Evolutionary conservation across 805 yeast genomes (phyloP).

Genomic region (Teunomyces atbi): DNA sequence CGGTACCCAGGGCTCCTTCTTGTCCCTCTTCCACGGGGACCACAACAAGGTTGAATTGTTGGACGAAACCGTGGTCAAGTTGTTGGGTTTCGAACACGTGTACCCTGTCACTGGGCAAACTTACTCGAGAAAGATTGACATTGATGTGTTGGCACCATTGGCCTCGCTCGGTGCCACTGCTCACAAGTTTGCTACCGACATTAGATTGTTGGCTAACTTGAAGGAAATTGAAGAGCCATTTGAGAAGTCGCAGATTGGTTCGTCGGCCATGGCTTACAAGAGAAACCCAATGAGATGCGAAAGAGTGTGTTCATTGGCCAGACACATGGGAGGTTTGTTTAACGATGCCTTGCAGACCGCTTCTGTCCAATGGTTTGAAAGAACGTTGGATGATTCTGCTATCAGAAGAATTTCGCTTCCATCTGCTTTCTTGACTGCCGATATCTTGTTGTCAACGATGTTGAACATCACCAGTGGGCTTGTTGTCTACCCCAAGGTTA

Average conservation of each 20-base stretch:
- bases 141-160: constrained; percentile 88
- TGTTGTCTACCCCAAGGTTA: constrained; percentile 98
- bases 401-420: constrained; percentile 96
- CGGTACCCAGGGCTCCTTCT: constrained; percentile 97
- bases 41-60: constrained; percentile 93
- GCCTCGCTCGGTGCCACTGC: constrained; percentile 94
- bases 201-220: constrained; percentile 91
- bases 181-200: constrained; percentile 97
- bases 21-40: constrained; percentile 92
- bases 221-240: constrained; percentile 98
- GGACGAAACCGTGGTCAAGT: constrained; percentile 88
- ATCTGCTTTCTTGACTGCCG: constrained; percentile 94
- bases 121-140: constrained; percentile 97
- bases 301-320: constrained; percentile 96
- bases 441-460: constrained; percentile 84
- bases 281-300: constrained; percentile 99
- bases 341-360: constrained; percentile 96
- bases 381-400: constrained; percentile 97
- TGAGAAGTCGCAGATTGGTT: constrained; percentile 97
- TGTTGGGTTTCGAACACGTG: constrained; percentile 89
- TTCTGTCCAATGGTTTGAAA: constrained; percentile 98
- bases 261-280: constrained; percentile 98
- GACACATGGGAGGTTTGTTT: constrained; percentile 90
- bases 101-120: constrained; percentile 99
- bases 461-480: constrained; percentile 91